Conservation (phyloP, 2,329 filamentous ascomycete species). For the Ceratocystis colombiana region DNA sequence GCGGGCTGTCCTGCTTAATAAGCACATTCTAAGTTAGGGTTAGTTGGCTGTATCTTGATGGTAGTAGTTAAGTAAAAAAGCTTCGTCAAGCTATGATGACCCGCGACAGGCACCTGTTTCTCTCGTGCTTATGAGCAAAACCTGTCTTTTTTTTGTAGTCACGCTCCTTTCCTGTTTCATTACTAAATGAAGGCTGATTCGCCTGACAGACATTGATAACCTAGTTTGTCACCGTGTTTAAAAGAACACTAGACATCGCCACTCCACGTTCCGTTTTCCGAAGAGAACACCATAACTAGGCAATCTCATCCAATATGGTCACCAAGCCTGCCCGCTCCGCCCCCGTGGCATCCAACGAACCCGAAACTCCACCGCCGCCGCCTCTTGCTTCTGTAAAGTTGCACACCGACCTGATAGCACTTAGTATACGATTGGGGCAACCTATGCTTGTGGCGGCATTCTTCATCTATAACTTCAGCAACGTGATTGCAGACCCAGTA, state of each 20-base stretch:
- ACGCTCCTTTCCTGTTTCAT: no score
- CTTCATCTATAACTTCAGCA: constrained; percentile 52
- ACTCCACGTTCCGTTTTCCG: no score
- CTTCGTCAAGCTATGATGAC: not conserved
- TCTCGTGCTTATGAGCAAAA: not conserved
- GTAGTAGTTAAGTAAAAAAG: not conserved
- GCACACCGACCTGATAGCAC: not conserved
- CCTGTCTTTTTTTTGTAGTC: no score
- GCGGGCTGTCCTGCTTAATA: not conserved
- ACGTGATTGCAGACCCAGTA: constrained; percentile 60
- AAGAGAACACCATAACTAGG: not conserved
- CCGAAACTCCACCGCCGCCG: not conserved
- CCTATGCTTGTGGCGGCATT: constrained; percentile 54
- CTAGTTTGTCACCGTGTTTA: not conserved
- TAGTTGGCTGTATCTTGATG: not conserved
- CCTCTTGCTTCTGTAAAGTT: constrained; percentile 18
- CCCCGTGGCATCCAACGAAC: not conserved
- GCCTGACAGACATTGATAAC: not conserved
- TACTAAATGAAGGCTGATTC: not conserved
- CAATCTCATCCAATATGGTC: not conserved
- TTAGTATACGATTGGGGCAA: constrained; percentile 36
- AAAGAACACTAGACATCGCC: not conserved
- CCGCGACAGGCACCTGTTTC: not conserved
- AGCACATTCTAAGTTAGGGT: not conserved
- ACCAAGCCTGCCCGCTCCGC: not conserved